Conservation (phyloP, 352 stramenopile genomes). For the Globisporangium yorkense region DNA sequence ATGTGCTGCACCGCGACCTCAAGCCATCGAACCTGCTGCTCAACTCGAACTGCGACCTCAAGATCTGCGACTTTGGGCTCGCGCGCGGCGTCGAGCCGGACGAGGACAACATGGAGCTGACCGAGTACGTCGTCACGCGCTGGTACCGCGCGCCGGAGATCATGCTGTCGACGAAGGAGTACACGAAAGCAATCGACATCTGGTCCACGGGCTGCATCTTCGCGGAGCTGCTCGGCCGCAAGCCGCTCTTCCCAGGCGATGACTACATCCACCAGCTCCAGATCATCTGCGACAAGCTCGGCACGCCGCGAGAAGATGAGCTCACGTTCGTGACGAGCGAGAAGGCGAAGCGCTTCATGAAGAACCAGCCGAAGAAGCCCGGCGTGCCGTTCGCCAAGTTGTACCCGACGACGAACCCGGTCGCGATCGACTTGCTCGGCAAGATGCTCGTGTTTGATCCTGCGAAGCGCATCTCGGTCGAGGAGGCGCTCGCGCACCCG, state of each 20-base stretch:
- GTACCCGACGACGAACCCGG: constrained; percentile 61
- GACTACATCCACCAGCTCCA: constrained; percentile 99
- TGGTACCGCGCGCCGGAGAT: constrained; percentile 93
- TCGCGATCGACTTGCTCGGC: constrained; percentile 75
- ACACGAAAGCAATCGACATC: constrained; percentile 96
- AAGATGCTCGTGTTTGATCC: constrained; percentile 88
- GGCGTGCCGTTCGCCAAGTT: constrained; percentile 66
- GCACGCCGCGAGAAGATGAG: constrained; percentile 81
- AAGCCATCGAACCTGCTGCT: constrained; percentile 98
- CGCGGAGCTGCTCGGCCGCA: constrained; percentile 87
- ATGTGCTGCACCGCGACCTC: constrained; percentile 95
- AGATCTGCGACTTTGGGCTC: constrained; percentile 78
- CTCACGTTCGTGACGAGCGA: constrained; percentile 91
- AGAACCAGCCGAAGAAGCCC: constrained; percentile 70
- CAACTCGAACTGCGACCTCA: constrained; percentile 88
- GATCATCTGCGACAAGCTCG: constrained; percentile 92
- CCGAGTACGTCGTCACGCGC: constrained; percentile 87
- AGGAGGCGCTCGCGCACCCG: constrained; percentile 88
- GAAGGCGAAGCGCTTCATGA: constrained; percentile 82
- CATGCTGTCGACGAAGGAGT: constrained; percentile 96
- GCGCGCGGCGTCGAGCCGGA: constrained; percentile 76
- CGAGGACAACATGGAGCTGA: constrained; percentile 87
- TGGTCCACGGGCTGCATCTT: constrained; percentile 95
- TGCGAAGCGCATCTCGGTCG: constrained; percentile 87
- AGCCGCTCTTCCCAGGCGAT: constrained; percentile 92